Evolutionary conservation across 306 rosid genomes (phyloP).

Genomic region (Corylus americana): DNA sequence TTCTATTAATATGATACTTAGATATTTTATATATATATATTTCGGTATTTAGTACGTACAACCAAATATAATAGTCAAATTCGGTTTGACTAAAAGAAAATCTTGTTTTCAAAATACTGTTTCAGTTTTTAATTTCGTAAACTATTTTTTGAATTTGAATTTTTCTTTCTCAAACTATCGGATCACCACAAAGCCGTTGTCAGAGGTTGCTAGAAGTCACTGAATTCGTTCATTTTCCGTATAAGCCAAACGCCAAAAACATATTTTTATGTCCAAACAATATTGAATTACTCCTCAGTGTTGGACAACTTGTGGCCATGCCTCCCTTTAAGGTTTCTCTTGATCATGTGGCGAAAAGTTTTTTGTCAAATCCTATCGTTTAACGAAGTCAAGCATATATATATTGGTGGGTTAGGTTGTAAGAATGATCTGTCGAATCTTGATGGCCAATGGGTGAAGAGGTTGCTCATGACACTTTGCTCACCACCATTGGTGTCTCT

Average conservation of each 20-base stretch:
- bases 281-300: too few species aligned
- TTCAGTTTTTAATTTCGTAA: too few species aligned
- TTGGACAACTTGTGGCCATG: neutral
- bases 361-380: conserved; percentile 1
- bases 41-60: too few species aligned
- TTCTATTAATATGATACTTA: neutral
- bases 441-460: conserved; percentile 15
- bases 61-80: too few species aligned
- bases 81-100: too few species aligned
- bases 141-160: neutral
- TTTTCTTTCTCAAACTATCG: neutral
- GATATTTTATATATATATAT: too few species aligned
- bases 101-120: too few species aligned
- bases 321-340: neutral
- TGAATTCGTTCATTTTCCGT: too few species aligned
- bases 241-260: too few species aligned
- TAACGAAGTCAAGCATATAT: conserved; percentile 15
- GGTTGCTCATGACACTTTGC: conserved; percentile 37
- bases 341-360: neutral
- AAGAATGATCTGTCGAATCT: conserved; percentile 52
- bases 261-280: too few species aligned
- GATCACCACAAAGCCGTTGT: too few species aligned
- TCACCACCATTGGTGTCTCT: conserved; percentile 32
- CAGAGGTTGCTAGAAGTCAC: too few species aligned
- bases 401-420: conserved; percentile 57